These are phyloP conservation scores for Thymus mandschuricus DNA, from an alignment of 257 asterid species.

Conservation along the genomic window DNA sequence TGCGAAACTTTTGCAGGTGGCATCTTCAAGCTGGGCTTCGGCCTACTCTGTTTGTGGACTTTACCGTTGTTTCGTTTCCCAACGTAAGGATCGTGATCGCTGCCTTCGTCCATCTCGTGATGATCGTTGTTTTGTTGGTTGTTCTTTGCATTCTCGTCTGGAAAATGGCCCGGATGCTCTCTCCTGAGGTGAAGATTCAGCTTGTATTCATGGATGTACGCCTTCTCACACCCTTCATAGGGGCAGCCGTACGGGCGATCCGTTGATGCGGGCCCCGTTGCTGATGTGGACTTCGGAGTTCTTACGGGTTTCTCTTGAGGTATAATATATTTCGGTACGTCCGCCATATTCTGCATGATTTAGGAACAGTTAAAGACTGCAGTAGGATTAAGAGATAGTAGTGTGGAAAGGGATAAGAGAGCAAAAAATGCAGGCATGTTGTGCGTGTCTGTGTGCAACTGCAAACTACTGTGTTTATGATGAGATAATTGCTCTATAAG, in stretches of 20 bases:
- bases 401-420: background rate
- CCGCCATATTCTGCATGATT: slow-evolving; percentile 48
- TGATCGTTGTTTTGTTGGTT: slow-evolving; percentile 48
- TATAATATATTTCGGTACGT: slow-evolving; percentile 54
- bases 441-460: background rate
- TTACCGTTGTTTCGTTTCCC: slow-evolving; percentile 60
- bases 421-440: background rate
- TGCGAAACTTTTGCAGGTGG: slow-evolving; percentile 78
- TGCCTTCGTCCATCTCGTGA: slow-evolving; percentile 77
- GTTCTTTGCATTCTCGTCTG: slow-evolving; percentile 70
- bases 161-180: slow-evolving; percentile 94
- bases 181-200: slow-evolving; percentile 89
- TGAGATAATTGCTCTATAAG: no score
- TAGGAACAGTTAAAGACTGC: slow-evolving; percentile 4
- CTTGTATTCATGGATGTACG: slow-evolving; percentile 98
- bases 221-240: slow-evolving; percentile 92
- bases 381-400: background rate
- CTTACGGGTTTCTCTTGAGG: slow-evolving; percentile 76
- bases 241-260: slow-evolving; percentile 96
- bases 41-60: slow-evolving; percentile 64
- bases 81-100: slow-evolving; percentile 72
- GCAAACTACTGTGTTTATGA: no score
- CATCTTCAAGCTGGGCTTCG: slow-evolving; percentile 73
- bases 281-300: slow-evolving; percentile 62
- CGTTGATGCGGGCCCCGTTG: slow-evolving; percentile 64